phyloP scores from a whole-genome alignment of 164 flowering plant genomes.

The Kalanchoe fedtschenkoi region DNA sequence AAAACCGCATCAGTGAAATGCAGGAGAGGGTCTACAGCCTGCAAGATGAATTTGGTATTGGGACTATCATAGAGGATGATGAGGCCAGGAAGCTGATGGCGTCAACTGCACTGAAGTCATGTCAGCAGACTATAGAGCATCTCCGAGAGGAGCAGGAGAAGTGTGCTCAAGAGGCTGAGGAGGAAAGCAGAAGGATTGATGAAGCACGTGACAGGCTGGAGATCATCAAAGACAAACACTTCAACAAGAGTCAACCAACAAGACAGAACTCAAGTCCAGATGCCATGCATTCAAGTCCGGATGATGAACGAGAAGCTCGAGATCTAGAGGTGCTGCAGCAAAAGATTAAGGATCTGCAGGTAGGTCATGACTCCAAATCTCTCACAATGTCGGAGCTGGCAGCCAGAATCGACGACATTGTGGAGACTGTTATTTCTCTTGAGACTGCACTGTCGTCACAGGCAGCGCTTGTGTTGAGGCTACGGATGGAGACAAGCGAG shows the following conservation, averaged over 20 bases:
- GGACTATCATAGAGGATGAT: slow-evolving; percentile 48
- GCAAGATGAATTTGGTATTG: slow-evolving; percentile 62
- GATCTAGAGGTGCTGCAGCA: slow-evolving; percentile 16
- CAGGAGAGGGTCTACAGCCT: slow-evolving; percentile 40
- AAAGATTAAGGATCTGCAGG: slow-evolving; percentile 25
- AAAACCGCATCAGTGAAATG: slow-evolving; percentile 40
- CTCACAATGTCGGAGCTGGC: slow-evolving; percentile 34
- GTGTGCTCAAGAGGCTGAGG: slow-evolving; percentile 32
- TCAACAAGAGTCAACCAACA: slow-evolving; percentile 10
- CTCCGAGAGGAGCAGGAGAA: slow-evolving; percentile 45
- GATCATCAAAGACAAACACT: slow-evolving; percentile 20
- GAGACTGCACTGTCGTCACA: slow-evolving; percentile 40
- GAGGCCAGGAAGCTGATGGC: slow-evolving; percentile 74
- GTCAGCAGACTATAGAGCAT: slow-evolving; percentile 42
- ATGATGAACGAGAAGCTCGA: slow-evolving; percentile 14
- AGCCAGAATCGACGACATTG: slow-evolving; percentile 51
- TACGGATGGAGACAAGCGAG: slow-evolving; percentile 27
- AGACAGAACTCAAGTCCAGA: slow-evolving; percentile 10
- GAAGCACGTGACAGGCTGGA: slow-evolving; percentile 35
- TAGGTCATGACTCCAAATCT: slow-evolving; percentile 10
- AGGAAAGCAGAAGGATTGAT: slow-evolving; percentile 34
- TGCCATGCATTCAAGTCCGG: slow-evolving; percentile 6
- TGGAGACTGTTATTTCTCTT: slow-evolving; percentile 30
- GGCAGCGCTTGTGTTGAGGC: slow-evolving; percentile 23
- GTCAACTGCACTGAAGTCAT: slow-evolving; percentile 49